These are phyloP conservation scores for Cucurbita ficifolia DNA, from an alignment of 306 rosid species.

Conservation along the genomic window DNA sequence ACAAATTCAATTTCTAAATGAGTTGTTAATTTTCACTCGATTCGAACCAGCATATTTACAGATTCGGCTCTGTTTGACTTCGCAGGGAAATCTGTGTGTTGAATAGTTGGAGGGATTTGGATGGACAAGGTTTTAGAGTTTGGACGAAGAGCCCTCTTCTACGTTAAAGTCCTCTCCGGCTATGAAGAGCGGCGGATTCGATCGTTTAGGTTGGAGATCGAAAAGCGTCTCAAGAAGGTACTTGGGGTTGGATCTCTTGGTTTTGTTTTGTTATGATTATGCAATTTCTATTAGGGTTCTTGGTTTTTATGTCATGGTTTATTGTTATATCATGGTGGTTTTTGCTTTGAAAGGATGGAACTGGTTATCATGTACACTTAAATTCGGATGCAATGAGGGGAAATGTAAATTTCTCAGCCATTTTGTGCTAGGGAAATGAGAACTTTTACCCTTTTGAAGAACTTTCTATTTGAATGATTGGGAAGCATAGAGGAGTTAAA, in stretches of 20 bases:
- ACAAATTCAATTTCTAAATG: background rate
- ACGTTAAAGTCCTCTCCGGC: constrained; percentile 68
- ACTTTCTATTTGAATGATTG: background rate
- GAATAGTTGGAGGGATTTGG: background rate
- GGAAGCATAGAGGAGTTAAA: background rate
- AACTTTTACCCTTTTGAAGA: background rate
- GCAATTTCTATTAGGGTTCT: background rate
- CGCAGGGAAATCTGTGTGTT: constrained; percentile 10
- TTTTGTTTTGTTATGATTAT: background rate
- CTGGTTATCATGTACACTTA: background rate
- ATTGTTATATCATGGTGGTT: background rate
- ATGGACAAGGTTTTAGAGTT: constrained; percentile 38
- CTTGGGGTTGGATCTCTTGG: background rate
- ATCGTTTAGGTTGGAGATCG: constrained; percentile 42
- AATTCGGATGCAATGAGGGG: background rate
- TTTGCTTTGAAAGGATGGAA: background rate
- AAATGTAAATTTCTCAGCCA: background rate
- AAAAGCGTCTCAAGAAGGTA: constrained; percentile 37
- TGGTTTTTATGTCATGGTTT: background rate
- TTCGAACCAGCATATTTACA: background rate
- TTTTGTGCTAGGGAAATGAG: background rate
- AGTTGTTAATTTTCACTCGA: background rate
- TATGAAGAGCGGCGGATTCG: constrained; percentile 84
- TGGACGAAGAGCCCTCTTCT: constrained; percentile 61
- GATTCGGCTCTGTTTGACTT: background rate